phyloP scores from a whole-genome alignment of 805 yeast species.

The Zygosaccharomyces kombuchaensis region DNA sequence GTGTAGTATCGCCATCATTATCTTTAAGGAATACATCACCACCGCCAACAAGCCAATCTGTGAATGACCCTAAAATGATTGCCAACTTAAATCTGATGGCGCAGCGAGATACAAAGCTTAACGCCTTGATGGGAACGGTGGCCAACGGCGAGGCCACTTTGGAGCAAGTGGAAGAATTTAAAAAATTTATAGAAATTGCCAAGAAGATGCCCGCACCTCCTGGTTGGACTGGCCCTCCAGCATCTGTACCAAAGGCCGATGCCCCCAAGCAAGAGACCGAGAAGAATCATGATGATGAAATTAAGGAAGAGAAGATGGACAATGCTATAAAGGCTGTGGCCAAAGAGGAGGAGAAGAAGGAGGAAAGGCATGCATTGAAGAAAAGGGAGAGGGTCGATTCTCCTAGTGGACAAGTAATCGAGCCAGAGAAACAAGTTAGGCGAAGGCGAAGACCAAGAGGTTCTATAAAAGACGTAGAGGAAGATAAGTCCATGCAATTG shows the following conservation, averaged over 20 bases:
- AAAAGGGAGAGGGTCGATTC: conserved; percentile 12
- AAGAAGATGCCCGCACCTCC: conserved; percentile 62
- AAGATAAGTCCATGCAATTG: conserved; percentile 49
- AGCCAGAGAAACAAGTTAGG: conserved; percentile 11
- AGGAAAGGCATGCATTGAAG: conserved; percentile 6
- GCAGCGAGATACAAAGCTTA: conserved; percentile 60
- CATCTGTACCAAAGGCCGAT: conserved; percentile 5
- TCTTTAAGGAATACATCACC: conserved; percentile 2
- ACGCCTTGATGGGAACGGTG: conserved; percentile 73
- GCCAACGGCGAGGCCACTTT: conserved; percentile 77
- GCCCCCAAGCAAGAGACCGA: conserved; percentile 3
- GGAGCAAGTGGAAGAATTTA: conserved; percentile 72
- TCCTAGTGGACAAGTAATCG: conserved; percentile 15
- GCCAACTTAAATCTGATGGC: conserved; percentile 82
- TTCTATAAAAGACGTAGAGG: conserved; percentile 11
- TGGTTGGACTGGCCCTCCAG: conserved; percentile 29
- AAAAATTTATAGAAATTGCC: conserved; percentile 74
- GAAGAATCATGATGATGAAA: conserved; percentile 3
- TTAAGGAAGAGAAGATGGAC: conserved; percentile 12
- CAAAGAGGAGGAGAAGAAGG: conserved; percentile 13
- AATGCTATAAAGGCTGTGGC: conserved; percentile 8
- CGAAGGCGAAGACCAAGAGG: conserved; percentile 10
- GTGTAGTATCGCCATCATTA: not conserved
- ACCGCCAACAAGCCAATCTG: conserved; percentile 32
- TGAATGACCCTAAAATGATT: conserved; percentile 76